Evolutionary conservation across 2,329 filamentous ascomycete species (phyloP), one percentile per base, ranked within the genome.

Genomic region (Bisporella sp.): DNA sequence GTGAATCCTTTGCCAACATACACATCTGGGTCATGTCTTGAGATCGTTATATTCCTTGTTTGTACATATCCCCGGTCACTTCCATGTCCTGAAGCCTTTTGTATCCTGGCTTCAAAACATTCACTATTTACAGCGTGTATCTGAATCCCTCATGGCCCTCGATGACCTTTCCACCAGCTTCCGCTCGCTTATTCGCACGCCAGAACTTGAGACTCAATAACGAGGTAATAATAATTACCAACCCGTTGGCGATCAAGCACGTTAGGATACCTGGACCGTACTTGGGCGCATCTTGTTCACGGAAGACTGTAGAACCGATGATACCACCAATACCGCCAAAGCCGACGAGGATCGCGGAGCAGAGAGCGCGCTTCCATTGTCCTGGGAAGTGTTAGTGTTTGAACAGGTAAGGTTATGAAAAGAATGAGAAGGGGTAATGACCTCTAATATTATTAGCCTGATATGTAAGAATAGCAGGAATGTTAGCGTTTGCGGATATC

Each of bases 311-410:
- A 57, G 79, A 81, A 30, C 87, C 87, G 1, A 80, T 79, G 55
- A 93, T 93, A 35, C 89, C 88, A 39, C 89, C 89, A 30, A 95
- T 72, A 3, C 86, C 87, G 6, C 87, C 87, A 46, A 87, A 81
- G 1, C 84, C 85, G 3, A 93, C 85, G 3, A 92, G 76, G 0
- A 83, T 85, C 2, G 88, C 86, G 52, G 81, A 87, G 65, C 81
- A 85, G 58, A 93, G 84, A 1, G 88, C 88, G 44, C 89, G 81
- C 71, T 92, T 95, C 87, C 88, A 95, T 70, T 93, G 88, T 33
- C 44, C 44, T 46, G 30, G 21, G 42, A 45, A 8, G 41, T 42
- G 13, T 42, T 21, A 11, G 32, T 31, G 21, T 45, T n/a, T 45
- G 9, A 21, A 11, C 5, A 45, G 29, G 29, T 11, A 3, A 30